Conservation (phyloP, 495 filamentous ascomycete genomes). For the Aspergillus cristatus region DNA sequence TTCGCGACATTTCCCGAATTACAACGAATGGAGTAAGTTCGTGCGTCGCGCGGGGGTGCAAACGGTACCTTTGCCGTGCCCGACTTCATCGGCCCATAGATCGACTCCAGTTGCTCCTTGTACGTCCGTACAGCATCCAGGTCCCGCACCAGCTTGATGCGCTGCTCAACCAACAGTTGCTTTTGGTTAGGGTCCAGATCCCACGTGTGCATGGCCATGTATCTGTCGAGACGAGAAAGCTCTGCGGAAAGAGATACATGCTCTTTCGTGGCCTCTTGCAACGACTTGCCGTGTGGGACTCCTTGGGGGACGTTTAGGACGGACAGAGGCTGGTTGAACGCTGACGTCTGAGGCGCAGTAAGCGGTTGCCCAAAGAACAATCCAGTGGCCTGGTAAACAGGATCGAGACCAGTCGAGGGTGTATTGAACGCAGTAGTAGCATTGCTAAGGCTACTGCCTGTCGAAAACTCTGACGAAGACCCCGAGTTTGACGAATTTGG, state of each 20-base stretch:
- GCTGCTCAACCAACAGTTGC: conserved; percentile 23
- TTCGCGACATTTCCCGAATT: conserved; percentile 5
- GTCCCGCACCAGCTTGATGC: conserved; percentile 27
- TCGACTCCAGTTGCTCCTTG: conserved; percentile 24
- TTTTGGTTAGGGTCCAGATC: conserved; percentile 24
- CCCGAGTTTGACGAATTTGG: conserved; percentile 3
- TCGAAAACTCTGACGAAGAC: conserved; percentile 2
- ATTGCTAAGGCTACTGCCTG: conserved; percentile 3
- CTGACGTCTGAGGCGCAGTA: conserved; percentile 1
- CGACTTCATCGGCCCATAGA: conserved; percentile 5
- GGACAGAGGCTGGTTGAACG: conserved; percentile 3
- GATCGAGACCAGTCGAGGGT: conserved; percentile 5
- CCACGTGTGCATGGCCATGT: conserved; percentile 31
- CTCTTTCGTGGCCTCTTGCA: conserved; percentile 17
- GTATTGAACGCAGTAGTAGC: conserved; percentile 5
- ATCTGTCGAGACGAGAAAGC: conserved; percentile 26
- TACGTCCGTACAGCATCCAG: conserved; percentile 26
- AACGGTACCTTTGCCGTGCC: conserved; percentile 1
- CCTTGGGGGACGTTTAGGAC: conserved; percentile 5
- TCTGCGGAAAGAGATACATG: conserved; percentile 20
- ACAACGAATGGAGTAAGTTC: conserved; percentile 2
- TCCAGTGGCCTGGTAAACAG: conserved; percentile 1
- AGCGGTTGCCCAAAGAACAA: conserved; percentile 4
- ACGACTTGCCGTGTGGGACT: conserved; percentile 4
- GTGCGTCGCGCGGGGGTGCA: conserved; percentile 1